A percentile compares a stretch with the other conserved stretches of the same genome.
Conservation (phyloP, 2,329 filamentous ascomycete species). For the Fusarium sp. region DNA sequence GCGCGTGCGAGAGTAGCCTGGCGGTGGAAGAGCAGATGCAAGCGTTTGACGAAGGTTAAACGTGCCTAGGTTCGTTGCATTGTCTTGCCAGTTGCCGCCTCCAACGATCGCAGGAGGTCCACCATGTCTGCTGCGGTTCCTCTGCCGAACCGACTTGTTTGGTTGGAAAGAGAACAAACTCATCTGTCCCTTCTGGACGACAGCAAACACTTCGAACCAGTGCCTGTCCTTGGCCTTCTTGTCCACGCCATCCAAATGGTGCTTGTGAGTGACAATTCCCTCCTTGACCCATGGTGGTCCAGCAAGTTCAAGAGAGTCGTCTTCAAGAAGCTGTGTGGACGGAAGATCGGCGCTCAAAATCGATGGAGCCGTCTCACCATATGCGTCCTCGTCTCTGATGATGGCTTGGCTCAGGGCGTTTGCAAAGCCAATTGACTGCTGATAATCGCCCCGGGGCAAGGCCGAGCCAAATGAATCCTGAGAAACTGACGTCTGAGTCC, state of each 20-base stretch:
- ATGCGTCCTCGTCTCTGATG: conserved; percentile 84
- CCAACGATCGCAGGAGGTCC: conserved; percentile 77
- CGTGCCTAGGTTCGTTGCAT: conserved; percentile 87
- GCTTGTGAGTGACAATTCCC: conserved; percentile 94
- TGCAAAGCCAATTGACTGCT: conserved; percentile 97
- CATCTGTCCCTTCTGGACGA: conserved; percentile 94
- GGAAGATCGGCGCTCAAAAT: conserved; percentile 71
- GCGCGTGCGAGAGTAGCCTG: conserved; percentile 90
- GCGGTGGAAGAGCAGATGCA: conserved; percentile 87
- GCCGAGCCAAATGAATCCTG: conserved; percentile 89
- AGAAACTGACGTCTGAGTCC: conserved; percentile 91
- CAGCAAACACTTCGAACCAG: conserved; percentile 95
- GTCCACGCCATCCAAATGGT: conserved; percentile 90
- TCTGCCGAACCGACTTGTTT: conserved; percentile 80
- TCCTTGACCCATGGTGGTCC: conserved; percentile 99
- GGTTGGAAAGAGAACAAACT: conserved; percentile 92
- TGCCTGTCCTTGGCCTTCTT: conserved; percentile 94
- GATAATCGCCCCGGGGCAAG: conserved; percentile 83
- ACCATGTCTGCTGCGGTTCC: conserved; percentile 66
- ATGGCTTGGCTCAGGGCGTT: conserved; percentile 97
- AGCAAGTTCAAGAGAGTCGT: conserved; percentile 89
- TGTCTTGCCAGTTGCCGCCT: conserved; percentile 98
- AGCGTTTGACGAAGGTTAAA: conserved; percentile 93
- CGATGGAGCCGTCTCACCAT: conserved; percentile 60
- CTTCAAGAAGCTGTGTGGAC: conserved; percentile 79